phyloP scores from a whole-genome alignment of 331 rosid genomes.

The Pyrus hybrid region DNA sequence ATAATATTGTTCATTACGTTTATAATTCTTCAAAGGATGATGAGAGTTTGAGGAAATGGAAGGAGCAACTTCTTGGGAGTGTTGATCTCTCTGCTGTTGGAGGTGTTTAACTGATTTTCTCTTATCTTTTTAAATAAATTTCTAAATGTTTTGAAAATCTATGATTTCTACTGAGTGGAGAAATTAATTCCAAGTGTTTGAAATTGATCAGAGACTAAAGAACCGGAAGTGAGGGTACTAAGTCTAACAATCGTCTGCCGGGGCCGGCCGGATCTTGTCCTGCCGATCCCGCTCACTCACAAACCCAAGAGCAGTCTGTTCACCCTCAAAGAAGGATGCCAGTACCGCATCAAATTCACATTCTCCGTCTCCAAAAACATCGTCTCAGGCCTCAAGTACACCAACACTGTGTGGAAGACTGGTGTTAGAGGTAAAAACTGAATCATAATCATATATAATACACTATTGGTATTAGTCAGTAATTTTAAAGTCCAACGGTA shows the following conservation, averaged over 20 bases:
- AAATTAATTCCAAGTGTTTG: neutral
- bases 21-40: conserved; percentile 48
- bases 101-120: conserved; percentile 23
- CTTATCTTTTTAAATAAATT: neutral
- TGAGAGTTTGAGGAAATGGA: conserved; percentile 86
- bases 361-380: conserved; percentile 61
- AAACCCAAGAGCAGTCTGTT: conserved; percentile 53
- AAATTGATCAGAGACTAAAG: conserved; percentile 47
- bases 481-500: no score
- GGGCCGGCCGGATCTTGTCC: conserved; percentile 39
- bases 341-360: conserved; percentile 44
- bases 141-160: neutral
- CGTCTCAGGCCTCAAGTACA: conserved; percentile 75
- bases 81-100: conserved; percentile 62
- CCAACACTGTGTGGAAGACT: conserved; percentile 62
- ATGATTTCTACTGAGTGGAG: neutral
- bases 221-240: conserved; percentile 61
- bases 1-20: neutral
- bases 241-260: conserved; percentile 48
- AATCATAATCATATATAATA: neutral
- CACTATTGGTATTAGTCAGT: neutral
- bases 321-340: conserved; percentile 62
- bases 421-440: conserved; percentile 54
- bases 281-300: conserved; percentile 49
- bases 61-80: conserved; percentile 77